Base-by-base conservation (phyloP, 1,284 basidiomycete genomes). In the Heterobasidion annosum region DNA sequence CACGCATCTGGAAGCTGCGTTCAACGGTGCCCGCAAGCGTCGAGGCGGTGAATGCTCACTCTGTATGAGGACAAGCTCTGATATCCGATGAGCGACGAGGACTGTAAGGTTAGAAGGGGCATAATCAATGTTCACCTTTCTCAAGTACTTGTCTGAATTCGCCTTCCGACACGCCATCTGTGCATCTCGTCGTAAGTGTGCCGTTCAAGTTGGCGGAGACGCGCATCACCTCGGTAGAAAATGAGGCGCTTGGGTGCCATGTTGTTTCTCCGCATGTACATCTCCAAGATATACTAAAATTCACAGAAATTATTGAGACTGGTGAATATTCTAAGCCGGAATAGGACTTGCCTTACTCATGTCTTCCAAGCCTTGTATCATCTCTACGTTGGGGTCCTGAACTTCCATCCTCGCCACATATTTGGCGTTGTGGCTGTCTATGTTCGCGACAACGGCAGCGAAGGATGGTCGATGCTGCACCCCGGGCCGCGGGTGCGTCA, bases 401-500 rank as follows among this genome's bases (percentile, higher is more conserved):
- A 85, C 83, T 16, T 78, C 73, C 44, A 75, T 80, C 48, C 77
- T 81, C 35, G 75, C 73, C 12, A 74, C 63, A 52, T 73, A 79
- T 63, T 73, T 74, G 0, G 80, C 79, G 0, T 75, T 76, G 56
- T 81, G 75, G 0, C 78, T 79, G 63, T 91, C 88, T 45, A 89
- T 78, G 57, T 82, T 89, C 25, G 75, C 85, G 3, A 90, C 87
- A 0, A 91, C 68, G 2, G 86, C 74, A 0, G 87, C 83, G 65
- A 86, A 89, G 0, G 88, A 91, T 0, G 88, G 88, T 2, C 80
- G 78, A 8, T 79, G 82, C 12, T 77, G 76, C 0, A 82, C 77
- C 8, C 88, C 86, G 9, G 88, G 85, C 7, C 85, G 76, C 6
- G 88, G 88, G 63, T 91, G 88, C 33, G 88, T 84, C 34, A 88